Percentiles rank a stretch among this genome's conserved stretches.
These are phyloP conservation scores for Chloris gayana DNA, from an alignment of 176 grass and related monocot species.

Conservation along the genomic window DNA sequence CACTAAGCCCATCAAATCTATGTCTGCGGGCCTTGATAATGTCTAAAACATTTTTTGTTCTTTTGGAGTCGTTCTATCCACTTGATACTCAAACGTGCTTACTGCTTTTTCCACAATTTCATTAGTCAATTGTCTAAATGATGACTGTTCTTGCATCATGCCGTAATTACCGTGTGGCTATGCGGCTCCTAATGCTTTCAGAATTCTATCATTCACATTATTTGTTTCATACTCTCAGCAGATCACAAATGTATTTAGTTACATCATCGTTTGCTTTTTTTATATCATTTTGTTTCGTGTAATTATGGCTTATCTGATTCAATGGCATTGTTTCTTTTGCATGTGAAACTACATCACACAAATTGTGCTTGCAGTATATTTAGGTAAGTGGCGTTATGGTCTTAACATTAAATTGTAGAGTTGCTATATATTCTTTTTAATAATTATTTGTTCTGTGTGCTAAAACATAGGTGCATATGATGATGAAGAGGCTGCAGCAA, in stretches of 20 bases:
- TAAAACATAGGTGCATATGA: conserved; percentile 88
- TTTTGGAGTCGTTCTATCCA: background rate
- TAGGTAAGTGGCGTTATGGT: conserved; percentile 57
- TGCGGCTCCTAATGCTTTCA: conserved; percentile 1
- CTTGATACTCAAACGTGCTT: conserved; percentile 10
- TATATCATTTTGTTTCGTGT: background rate
- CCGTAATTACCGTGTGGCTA: background rate
- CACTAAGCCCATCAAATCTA: background rate
- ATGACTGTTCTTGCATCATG: background rate
- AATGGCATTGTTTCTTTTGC: conserved; percentile 57
- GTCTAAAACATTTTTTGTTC: background rate
- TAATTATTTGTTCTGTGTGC: conserved; percentile 14
- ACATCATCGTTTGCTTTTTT: conserved; percentile 15
- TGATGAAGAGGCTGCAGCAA: conserved; percentile 99
- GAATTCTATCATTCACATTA: conserved; percentile 7
- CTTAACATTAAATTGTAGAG: conserved; percentile 11
- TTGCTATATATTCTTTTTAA: conserved; percentile 10
- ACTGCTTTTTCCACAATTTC: background rate
- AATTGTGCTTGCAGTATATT: conserved; percentile 77
- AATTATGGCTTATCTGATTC: conserved; percentile 46
- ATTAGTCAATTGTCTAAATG: background rate
- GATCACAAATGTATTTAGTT: conserved; percentile 26
- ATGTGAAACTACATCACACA: conserved; percentile 50
- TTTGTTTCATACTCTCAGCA: conserved; percentile 18
- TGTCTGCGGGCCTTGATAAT: background rate